phyloP scores from a whole-genome alignment of 2,329 filamentous ascomycete species.

The Epichloe typhina region DNA sequence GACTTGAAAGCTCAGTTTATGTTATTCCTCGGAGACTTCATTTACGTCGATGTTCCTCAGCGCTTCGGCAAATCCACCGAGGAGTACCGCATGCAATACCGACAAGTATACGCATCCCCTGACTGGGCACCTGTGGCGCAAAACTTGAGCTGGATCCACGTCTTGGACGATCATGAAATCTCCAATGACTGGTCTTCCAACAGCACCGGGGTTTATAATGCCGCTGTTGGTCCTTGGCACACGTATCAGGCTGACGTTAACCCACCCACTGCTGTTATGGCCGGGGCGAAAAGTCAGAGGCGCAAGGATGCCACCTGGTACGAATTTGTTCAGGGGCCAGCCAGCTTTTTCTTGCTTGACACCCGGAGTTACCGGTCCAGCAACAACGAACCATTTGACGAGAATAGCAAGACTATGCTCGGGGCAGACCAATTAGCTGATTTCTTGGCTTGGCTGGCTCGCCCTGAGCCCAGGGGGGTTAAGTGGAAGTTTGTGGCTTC shows the following conservation, averaged over 20 bases:
- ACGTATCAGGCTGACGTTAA: constrained; percentile 80
- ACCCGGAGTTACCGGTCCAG: constrained; percentile 76
- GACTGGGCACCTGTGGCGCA: constrained; percentile 69
- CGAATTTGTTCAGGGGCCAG: constrained; percentile 77
- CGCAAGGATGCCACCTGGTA: constrained; percentile 63
- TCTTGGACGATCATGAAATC: constrained; percentile 94
- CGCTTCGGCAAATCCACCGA: constrained; percentile 59
- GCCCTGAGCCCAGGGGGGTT: constrained; percentile 63
- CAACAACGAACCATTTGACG: constrained; percentile 44
- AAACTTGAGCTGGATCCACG: constrained; percentile 92
- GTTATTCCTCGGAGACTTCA: constrained; percentile 78
- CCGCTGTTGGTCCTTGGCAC: constrained; percentile 72
- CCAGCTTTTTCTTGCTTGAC: constrained; percentile 89
- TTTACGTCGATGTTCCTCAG: constrained; percentile 79
- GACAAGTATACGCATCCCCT: constrained; percentile 88
- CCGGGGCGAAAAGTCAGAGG: constrained; percentile 25
- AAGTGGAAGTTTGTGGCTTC: constrained; percentile 90
- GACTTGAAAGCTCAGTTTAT: constrained; percentile 63
- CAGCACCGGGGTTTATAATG: constrained; percentile 29
- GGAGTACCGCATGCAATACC: constrained; percentile 82
- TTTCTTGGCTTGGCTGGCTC: constrained; percentile 62
- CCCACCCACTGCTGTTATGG: constrained; percentile 52
- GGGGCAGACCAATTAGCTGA: constrained; percentile 67
- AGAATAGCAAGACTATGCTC: constrained; percentile 71
- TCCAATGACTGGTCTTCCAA: constrained; percentile 71